phyloP scores from a whole-genome alignment of 805 yeast genomes.

The Wickerhamiella musiphila region DNA sequence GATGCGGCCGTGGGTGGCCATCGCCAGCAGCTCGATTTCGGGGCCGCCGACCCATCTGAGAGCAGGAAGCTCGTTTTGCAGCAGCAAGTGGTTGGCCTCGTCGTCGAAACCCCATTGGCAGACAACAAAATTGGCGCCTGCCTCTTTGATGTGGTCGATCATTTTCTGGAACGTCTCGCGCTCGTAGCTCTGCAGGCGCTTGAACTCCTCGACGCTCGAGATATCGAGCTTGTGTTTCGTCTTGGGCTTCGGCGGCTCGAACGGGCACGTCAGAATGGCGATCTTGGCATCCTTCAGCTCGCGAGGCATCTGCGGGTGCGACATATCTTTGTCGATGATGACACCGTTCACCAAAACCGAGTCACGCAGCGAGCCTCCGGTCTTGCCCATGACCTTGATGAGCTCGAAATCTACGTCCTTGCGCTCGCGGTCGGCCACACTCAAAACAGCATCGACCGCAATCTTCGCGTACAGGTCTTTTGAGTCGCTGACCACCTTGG shows the following conservation, averaged over 20 bases:
- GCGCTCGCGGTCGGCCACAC: slow-evolving; percentile 82
- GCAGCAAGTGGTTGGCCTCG: slow-evolving; percentile 85
- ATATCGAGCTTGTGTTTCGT: slow-evolving; percentile 95
- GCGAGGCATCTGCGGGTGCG: slow-evolving; percentile 97
- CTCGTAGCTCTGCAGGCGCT: slow-evolving; percentile 80
- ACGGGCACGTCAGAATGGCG: slow-evolving; percentile 94
- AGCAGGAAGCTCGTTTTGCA: slow-evolving; percentile 81
- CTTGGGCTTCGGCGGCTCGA: slow-evolving; percentile 99
- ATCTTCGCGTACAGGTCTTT: slow-evolving; percentile 88
- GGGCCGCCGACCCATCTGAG: slow-evolving; percentile 99
- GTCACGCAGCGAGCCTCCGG: slow-evolving; percentile 85
- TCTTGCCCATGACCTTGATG: slow-evolving; percentile 87
- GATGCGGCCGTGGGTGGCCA: slow-evolving; percentile 92
- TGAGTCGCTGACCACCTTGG: slow-evolving; percentile 85
- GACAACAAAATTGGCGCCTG: slow-evolving; percentile 91
- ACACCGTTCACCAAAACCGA: slow-evolving; percentile 80
- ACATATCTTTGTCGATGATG: slow-evolving; percentile 84
- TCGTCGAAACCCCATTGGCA: slow-evolving; percentile 99
- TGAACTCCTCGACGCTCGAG: slow-evolving; percentile 83
- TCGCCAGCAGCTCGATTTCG: slow-evolving; percentile 86
- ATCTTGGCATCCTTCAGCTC: slow-evolving; percentile 59
- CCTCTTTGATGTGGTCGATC: slow-evolving; percentile 68
- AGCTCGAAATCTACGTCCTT: slow-evolving; percentile 94
- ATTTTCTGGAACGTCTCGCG: slow-evolving; percentile 77
- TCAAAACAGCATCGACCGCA: slow-evolving; percentile 90